Evolutionary conservation across 2,329 filamentous ascomycete genomes (phyloP).

Genomic region (Parafenestella ontariensis): DNA sequence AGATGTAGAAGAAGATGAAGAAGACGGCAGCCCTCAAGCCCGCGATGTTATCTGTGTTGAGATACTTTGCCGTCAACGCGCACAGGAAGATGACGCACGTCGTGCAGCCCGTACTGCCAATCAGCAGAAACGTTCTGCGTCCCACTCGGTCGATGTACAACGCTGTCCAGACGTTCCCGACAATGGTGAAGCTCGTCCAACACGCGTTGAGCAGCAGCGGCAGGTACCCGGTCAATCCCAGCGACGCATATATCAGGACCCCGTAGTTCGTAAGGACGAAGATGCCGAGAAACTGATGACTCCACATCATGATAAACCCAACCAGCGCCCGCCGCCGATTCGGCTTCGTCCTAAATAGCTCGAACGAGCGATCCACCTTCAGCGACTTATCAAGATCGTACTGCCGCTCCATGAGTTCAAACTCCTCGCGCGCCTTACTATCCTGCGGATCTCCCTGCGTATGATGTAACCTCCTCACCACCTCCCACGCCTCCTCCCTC

Average conservation of each 20-base stretch:
- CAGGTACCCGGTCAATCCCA: conserved; percentile 26
- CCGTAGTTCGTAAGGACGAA: conserved; percentile 30
- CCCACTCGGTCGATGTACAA: conserved; percentile 29
- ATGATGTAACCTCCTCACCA: conserved; percentile 54
- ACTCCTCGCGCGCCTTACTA: conserved; percentile 48
- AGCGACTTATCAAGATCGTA: conserved; percentile 26
- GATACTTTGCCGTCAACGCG: conserved; percentile 23
- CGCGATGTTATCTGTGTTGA: conserved; percentile 23
- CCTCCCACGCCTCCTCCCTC: conserved; percentile 49
- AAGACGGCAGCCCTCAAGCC: conserved; percentile 28
- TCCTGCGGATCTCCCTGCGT: conserved; percentile 50
- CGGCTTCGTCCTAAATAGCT: conserved; percentile 52
- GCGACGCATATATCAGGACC: conserved; percentile 27
- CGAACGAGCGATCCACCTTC: conserved; percentile 33
- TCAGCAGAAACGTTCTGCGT: conserved; percentile 25
- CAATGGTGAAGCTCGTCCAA: conserved; percentile 29
- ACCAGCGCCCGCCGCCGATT: conserved; percentile 52
- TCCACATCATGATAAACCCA: conserved; percentile 52
- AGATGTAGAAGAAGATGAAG: conserved; percentile 34
- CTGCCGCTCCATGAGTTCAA: conserved; percentile 56
- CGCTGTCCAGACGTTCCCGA: conserved; percentile 32
- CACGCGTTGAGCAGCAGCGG: conserved; percentile 28
- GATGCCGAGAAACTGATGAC: conserved; percentile 46
- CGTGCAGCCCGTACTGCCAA: conserved; percentile 20
- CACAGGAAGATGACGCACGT: conserved; percentile 16